Conservation (phyloP, 2,329 filamentous ascomycete genomes). For the Aspergillus tubingensis region DNA sequence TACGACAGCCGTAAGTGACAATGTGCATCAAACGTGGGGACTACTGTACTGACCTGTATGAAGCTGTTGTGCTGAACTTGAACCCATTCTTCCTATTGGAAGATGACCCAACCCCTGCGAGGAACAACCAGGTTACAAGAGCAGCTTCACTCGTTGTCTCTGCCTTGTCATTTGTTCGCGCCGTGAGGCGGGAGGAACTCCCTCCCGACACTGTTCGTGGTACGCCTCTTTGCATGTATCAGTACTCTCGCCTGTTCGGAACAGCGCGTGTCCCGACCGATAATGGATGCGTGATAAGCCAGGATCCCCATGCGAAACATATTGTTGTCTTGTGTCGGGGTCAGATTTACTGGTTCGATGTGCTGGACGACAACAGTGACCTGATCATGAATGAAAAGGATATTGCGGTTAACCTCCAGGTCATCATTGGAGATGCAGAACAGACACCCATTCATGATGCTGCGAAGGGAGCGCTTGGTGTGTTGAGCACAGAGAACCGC, state of each 20-base stretch:
- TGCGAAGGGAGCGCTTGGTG: slow-evolving; percentile 90
- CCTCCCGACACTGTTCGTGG: slow-evolving; percentile 84
- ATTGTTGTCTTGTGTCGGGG: slow-evolving; percentile 90
- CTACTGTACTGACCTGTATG: slow-evolving; percentile 14
- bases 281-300: slow-evolving; percentile 91
- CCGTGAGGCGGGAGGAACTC: slow-evolving; percentile 88
- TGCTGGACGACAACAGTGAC: slow-evolving; percentile 90
- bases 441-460: slow-evolving; percentile 90
- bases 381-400: slow-evolving; percentile 97
- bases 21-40: background rate
- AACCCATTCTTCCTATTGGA: slow-evolving; percentile 98
- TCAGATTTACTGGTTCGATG: slow-evolving; percentile 99
- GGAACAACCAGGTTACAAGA: slow-evolving; percentile 94
- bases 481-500: slow-evolving; percentile 92
- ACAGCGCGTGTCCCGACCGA: slow-evolving; percentile 93
- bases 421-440: slow-evolving; percentile 86
- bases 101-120: slow-evolving; percentile 92
- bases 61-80: slow-evolving; percentile 86
- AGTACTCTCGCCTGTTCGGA: slow-evolving; percentile 92
- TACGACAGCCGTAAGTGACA: slow-evolving; percentile 73
- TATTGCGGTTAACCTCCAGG: slow-evolving; percentile 84
- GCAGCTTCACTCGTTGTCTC: slow-evolving; percentile 91
- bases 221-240: slow-evolving; percentile 93
- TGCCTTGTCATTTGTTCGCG: slow-evolving; percentile 85
- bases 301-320: slow-evolving; percentile 91